These are phyloP conservation scores for Haematococcus lacustris DNA, from an alignment of 139 green algal genomes.

Conservation along the genomic window DNA sequence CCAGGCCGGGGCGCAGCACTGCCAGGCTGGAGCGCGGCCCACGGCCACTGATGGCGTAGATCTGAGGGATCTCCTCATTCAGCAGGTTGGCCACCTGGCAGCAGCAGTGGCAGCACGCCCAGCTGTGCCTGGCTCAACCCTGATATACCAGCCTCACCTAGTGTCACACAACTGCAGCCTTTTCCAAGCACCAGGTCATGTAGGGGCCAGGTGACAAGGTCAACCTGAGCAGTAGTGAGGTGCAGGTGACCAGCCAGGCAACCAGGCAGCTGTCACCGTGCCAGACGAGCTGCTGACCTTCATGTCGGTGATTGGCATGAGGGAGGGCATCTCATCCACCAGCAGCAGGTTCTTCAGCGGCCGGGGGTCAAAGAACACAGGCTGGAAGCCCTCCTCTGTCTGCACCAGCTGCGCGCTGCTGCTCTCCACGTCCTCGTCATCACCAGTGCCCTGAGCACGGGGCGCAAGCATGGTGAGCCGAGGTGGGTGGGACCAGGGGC, in stretches of 20 bases:
- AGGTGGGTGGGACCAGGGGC: too few species aligned
- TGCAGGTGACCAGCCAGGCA: too few species aligned
- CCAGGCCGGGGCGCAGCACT: conserved; percentile 85
- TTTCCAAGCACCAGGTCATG: too few species aligned
- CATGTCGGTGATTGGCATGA: conserved; percentile 88
- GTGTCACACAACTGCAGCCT: too few species aligned
- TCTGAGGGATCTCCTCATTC: conserved; percentile 83
- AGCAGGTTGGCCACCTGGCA: conserved; percentile 82
- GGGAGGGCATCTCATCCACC: conserved; percentile 80
- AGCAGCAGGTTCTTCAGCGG: conserved; percentile 81
- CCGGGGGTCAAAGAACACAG: conserved; percentile 88
- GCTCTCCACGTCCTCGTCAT: conserved; percentile 82
- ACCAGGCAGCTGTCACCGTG: too few species aligned
- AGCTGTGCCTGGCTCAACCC: too few species aligned
- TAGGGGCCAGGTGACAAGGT: too few species aligned
- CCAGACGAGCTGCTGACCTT: too few species aligned
- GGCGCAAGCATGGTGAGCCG: too few species aligned
- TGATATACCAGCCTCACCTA: too few species aligned
- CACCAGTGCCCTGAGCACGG: conserved; percentile 82
- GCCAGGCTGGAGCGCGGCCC: conserved; percentile 75
- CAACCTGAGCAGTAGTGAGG: too few species aligned
- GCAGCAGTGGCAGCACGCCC: too few species aligned
- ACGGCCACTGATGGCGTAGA: conserved; percentile 79
- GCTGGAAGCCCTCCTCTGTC: conserved; percentile 84
- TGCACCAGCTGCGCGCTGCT: conserved; percentile 58